Conservation (phyloP, 2,329 filamentous ascomycete genomes). For the Chrysoporthe cubensis region DNA sequence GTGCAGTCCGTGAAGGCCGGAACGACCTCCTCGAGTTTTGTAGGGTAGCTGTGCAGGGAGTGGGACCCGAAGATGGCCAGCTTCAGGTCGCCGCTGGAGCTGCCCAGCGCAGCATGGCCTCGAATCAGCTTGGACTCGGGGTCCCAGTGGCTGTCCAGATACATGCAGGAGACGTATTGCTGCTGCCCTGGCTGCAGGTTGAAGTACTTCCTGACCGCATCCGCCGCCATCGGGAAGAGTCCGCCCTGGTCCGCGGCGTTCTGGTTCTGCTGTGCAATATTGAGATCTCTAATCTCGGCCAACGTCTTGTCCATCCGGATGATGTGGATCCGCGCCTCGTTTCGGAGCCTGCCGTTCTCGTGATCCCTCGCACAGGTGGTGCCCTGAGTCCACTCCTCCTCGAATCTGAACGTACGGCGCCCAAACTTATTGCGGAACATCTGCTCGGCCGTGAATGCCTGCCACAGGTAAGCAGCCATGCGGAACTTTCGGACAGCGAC, state of each 20-base stretch:
- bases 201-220: conserved; percentile 81
- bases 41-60: conserved; percentile 87
- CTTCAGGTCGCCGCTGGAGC: conserved; percentile 71
- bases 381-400: conserved; percentile 92
- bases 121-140: conserved; percentile 68
- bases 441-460: conserved; percentile 94
- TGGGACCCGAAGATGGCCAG: conserved; percentile 93
- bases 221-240: conserved; percentile 75
- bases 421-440: conserved; percentile 91
- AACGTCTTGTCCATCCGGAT: conserved; percentile 84
- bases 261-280: conserved; percentile 77
- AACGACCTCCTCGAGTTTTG: conserved; percentile 85
- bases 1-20: conserved; percentile 91
- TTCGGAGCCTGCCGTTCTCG: conserved; percentile 75
- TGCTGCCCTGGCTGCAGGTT: conserved; percentile 75
- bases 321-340: conserved; percentile 87
- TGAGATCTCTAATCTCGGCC: conserved; percentile 77
- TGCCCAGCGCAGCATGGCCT: conserved; percentile 85
- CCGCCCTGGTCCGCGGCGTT: conserved; percentile 71
- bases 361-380: conserved; percentile 77
- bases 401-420: conserved; percentile 83
- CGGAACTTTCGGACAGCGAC: conserved; percentile 86
- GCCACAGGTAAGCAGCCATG: conserved; percentile 96
- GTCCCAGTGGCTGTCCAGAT: conserved; percentile 92
- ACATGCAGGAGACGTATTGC: conserved; percentile 83